Evolutionary conservation across 1,139 yeast genomes (phyloP).

Genomic region (Saccharomyces hybrid): DNA sequence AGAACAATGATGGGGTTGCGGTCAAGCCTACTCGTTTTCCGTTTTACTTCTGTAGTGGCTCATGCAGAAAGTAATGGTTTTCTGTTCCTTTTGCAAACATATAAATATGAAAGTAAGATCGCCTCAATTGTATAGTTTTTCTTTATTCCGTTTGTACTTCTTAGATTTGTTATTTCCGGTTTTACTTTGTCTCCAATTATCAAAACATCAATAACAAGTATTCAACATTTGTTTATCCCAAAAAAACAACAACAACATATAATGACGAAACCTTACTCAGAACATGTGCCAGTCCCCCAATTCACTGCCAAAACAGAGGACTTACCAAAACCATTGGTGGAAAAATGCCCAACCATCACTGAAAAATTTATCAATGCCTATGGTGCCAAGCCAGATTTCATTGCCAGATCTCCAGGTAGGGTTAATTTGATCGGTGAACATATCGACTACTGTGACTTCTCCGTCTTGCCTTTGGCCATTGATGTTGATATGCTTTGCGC

Average conservation of each 20-base stretch:
- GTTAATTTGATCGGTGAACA: slow-evolving; percentile 74
- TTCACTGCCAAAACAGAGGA: not conserved
- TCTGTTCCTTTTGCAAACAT: not conserved
- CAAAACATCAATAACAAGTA: not conserved
- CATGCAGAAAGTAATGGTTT: not conserved
- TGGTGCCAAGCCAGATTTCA: slow-evolving; percentile 31
- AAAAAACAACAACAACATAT: not conserved
- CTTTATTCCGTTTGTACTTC: not conserved
- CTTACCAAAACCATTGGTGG: not conserved
- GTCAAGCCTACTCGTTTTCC: not conserved
- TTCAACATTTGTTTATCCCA: not conserved
- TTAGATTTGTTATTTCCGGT: not conserved
- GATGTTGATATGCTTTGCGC: slow-evolving; percentile 59
- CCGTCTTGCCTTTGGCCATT: slow-evolving; percentile 76
- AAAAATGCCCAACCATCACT: not conserved
- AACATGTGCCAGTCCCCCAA: not conserved
- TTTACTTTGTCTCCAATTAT: not conserved
- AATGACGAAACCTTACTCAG: not conserved
- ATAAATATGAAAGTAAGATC: not conserved
- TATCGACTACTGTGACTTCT: slow-evolving; percentile 60
- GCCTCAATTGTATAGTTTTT: not conserved
- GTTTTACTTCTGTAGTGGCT: not conserved
- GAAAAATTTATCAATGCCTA: not conserved
- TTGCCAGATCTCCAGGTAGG: slow-evolving; percentile 64
- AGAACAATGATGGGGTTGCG: not conserved